These are phyloP conservation scores for Pseudoneurospora amorphoporcata DNA, from an alignment of 495 filamentous ascomycete genomes.

Conservation along the genomic window DNA sequence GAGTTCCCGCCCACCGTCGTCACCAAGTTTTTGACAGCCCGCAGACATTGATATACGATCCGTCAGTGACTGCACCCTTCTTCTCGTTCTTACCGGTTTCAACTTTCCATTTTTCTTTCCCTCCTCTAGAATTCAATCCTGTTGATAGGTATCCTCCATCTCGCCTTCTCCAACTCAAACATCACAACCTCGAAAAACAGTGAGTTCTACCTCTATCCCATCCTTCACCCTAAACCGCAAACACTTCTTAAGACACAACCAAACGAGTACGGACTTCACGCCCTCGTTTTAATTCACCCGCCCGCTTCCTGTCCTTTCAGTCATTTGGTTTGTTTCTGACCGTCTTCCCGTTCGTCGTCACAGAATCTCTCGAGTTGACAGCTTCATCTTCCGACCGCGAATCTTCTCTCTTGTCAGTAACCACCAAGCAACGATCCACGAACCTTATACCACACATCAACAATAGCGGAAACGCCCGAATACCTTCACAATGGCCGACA, in stretches of 20 bases:
- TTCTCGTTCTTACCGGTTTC: neutral
- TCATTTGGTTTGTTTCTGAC: neutral
- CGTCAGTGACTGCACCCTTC: neutral
- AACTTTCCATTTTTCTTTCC: neutral
- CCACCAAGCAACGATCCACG: constrained; percentile 3
- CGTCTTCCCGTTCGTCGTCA: neutral
- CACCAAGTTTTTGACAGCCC: neutral
- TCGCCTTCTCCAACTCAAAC: neutral
- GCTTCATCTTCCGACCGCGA: neutral
- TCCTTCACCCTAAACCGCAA: neutral
- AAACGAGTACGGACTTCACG: neutral
- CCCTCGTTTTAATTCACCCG: neutral
- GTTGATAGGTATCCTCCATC: neutral
- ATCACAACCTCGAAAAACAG: neutral
- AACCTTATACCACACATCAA: neutral
- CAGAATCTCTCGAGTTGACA: neutral
- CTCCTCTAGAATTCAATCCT: neutral
- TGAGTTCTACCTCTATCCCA: neutral
- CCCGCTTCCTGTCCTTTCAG: neutral
- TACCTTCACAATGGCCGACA: constrained; percentile 23
- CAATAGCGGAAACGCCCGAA: constrained; percentile 5
- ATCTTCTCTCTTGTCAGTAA: neutral
- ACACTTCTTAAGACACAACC: neutral
- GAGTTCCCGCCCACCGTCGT: neutral
- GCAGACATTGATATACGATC: neutral